Evolutionary conservation across 352 stramenopile genomes (phyloP).

Genomic region (Pythium folliculosum): DNA sequence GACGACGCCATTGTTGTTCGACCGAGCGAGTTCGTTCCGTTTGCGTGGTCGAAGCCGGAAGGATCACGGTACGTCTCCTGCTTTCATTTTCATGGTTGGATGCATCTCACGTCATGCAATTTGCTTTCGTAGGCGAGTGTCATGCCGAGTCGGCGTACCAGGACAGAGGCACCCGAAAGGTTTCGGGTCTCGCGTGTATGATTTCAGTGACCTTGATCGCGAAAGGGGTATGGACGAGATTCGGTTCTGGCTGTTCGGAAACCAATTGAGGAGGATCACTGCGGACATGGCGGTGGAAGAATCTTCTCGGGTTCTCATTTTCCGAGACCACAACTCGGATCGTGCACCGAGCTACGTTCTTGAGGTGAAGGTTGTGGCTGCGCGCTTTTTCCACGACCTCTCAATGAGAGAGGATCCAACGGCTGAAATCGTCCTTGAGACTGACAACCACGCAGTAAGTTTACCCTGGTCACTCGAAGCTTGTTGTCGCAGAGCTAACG

Average conservation of each 20-base stretch:
- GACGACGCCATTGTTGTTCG: constrained; percentile 67
- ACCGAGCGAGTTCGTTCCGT: constrained; percentile 72
- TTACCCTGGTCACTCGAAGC: background rate
- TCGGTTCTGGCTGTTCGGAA: constrained; percentile 71
- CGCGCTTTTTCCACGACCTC: constrained; percentile 64
- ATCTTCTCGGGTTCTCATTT: constrained; percentile 80
- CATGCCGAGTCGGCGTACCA: constrained; percentile 58
- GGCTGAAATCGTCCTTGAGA: constrained; percentile 63
- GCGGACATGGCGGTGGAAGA: constrained; percentile 79
- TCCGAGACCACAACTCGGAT: constrained; percentile 64
- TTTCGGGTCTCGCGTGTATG: constrained; percentile 70
- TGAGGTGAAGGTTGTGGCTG: constrained; percentile 85
- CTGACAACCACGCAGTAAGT: constrained; percentile 60
- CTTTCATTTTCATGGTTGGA: background rate
- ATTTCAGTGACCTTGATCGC: constrained; percentile 83
- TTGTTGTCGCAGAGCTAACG: background rate
- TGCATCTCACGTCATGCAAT: constrained; percentile 11
- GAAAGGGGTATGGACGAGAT: constrained; percentile 74
- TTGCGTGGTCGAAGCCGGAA: constrained; percentile 81
- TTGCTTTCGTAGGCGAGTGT: constrained; percentile 50
- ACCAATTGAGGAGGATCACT: constrained; percentile 62
- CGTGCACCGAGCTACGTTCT: constrained; percentile 67
- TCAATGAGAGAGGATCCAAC: constrained; percentile 56
- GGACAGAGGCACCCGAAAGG: constrained; percentile 55
- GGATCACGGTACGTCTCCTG: constrained; percentile 47